These are phyloP conservation scores for Peronosclerospora sorghi DNA, from an alignment of 352 stramenopile species.

Conservation along the genomic window DNA sequence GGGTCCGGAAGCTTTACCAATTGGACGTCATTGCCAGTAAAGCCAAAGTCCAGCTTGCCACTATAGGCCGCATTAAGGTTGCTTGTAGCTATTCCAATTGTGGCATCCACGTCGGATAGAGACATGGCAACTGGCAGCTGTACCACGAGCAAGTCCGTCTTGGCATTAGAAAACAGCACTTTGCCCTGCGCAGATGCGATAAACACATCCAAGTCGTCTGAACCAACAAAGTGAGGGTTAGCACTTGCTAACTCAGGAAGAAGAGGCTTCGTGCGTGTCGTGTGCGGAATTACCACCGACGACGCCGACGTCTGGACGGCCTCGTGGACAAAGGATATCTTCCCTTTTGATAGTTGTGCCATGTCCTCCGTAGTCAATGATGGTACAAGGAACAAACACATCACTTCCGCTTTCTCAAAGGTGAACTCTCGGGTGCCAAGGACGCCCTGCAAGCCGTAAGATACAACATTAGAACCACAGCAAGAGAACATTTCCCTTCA, in stretches of 20 bases:
- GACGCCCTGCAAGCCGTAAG: slow-evolving; percentile 20
- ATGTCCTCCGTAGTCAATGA: slow-evolving; percentile 36
- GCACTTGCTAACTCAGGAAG: slow-evolving; percentile 12
- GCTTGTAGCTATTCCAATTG: slow-evolving; percentile 30
- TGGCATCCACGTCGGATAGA: slow-evolving; percentile 27
- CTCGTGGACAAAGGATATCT: slow-evolving; percentile 33
- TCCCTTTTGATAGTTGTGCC: slow-evolving; percentile 18
- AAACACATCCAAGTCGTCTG: slow-evolving; percentile 20
- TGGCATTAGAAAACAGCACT: slow-evolving; percentile 32
- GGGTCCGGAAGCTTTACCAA: slow-evolving; percentile 16
- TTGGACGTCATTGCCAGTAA: slow-evolving; percentile 42
- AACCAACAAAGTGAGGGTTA: slow-evolving; percentile 17
- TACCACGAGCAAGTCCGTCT: slow-evolving; percentile 58
- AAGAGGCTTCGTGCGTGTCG: slow-evolving; percentile 40
- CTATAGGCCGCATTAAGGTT: slow-evolving; percentile 24
- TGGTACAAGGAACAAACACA: slow-evolving; percentile 48
- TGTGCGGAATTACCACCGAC: slow-evolving; percentile 65
- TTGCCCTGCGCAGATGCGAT: slow-evolving; percentile 18
- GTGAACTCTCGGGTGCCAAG: slow-evolving; percentile 15
- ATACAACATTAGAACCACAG: background rate
- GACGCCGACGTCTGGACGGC: slow-evolving; percentile 35
- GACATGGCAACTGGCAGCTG: slow-evolving; percentile 26
- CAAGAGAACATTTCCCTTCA: too few relatives aligned
- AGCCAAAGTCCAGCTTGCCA: slow-evolving; percentile 41
- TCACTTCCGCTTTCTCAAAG: slow-evolving; percentile 23